phyloP scores from a whole-genome alignment of 345 rosid genomes.

The Crucihimalaya himalaica region DNA sequence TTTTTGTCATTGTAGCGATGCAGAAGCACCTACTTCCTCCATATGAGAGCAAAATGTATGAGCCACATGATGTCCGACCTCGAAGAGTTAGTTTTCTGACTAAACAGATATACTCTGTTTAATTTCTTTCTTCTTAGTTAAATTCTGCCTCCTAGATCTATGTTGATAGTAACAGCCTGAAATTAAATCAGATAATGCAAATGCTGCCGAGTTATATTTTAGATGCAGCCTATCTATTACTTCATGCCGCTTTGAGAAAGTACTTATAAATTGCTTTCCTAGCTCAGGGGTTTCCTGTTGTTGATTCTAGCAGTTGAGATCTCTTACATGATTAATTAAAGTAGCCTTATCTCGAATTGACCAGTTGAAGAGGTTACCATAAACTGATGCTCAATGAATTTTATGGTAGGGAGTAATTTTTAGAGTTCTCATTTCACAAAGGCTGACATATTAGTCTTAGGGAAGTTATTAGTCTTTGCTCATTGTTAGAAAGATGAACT shows the following conservation, averaged over 20 bases:
- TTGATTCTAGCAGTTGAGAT: too few relatives aligned
- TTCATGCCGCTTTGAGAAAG: neutral
- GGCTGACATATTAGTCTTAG: too few relatives aligned
- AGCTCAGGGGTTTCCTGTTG: too few relatives aligned
- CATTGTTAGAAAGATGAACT: too few relatives aligned
- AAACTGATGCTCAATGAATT: too few relatives aligned
- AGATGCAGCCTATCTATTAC: neutral
- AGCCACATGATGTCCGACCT: constrained; percentile 53
- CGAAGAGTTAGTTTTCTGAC: constrained; percentile 66
- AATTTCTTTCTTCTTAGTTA: constrained; percentile 3
- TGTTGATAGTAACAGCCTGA: neutral
- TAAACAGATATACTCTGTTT: constrained; percentile 31
- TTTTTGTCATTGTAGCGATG: constrained; percentile 47
- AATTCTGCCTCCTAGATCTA: neutral
- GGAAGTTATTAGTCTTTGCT: too few relatives aligned
- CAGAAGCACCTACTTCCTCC: constrained; percentile 52
- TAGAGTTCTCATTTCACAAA: too few relatives aligned
- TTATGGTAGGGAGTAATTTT: too few relatives aligned
- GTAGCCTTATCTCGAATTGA: too few relatives aligned
- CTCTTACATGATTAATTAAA: too few relatives aligned
- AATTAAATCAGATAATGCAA: neutral
- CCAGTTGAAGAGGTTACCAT: too few relatives aligned
- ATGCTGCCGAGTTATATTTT: neutral
- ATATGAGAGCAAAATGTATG: constrained; percentile 66
- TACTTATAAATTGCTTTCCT: neutral